phyloP scores from a whole-genome alignment of 2,329 filamentous ascomycete genomes.

The Ploettnerulaceae sp. region DNA sequence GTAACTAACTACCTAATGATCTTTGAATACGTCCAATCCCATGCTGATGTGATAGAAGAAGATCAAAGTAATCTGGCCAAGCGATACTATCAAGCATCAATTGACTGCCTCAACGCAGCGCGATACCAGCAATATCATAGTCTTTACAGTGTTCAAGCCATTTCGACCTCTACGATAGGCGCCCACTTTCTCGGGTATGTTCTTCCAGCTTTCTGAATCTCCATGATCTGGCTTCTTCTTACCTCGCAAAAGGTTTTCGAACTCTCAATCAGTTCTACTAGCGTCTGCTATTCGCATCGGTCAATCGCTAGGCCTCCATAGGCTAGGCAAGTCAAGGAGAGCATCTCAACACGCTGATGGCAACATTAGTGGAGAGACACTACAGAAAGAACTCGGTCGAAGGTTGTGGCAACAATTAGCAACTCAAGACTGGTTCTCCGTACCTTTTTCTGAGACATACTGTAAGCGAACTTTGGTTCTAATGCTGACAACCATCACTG shows the following conservation, averaged over 20 bases:
- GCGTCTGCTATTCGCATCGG: slow-evolving; percentile 43
- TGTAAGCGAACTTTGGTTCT: slow-evolving; percentile 1
- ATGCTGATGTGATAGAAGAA: slow-evolving; percentile 2
- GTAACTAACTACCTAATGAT: not conserved
- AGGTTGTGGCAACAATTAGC: slow-evolving; percentile 22
- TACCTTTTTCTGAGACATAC: slow-evolving; percentile 24
- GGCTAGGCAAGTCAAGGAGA: slow-evolving; percentile 27
- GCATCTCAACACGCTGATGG: slow-evolving; percentile 15
- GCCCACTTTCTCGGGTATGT: slow-evolving; percentile 41
- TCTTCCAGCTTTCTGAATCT: not conserved
- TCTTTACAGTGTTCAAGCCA: slow-evolving; percentile 42
- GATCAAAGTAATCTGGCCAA: slow-evolving; percentile 40
- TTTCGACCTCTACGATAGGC: slow-evolving; percentile 44
- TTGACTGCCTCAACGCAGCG: slow-evolving; percentile 42
- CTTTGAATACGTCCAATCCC: too few relatives aligned
- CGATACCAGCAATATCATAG: slow-evolving; percentile 42
- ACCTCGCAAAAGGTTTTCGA: slow-evolving; percentile 36
- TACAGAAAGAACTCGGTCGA: slow-evolving; percentile 17
- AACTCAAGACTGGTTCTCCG: slow-evolving; percentile 23
- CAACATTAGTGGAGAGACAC: slow-evolving; percentile 8
- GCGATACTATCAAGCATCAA: slow-evolving; percentile 42
- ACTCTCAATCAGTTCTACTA: slow-evolving; percentile 42
- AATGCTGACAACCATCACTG: not conserved
- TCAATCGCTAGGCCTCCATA: slow-evolving; percentile 43
- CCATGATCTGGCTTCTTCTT: too few relatives aligned